phyloP scores from a whole-genome alignment of 225 moss, liverwort and hornwort species.

The Climacium dendroides region DNA sequence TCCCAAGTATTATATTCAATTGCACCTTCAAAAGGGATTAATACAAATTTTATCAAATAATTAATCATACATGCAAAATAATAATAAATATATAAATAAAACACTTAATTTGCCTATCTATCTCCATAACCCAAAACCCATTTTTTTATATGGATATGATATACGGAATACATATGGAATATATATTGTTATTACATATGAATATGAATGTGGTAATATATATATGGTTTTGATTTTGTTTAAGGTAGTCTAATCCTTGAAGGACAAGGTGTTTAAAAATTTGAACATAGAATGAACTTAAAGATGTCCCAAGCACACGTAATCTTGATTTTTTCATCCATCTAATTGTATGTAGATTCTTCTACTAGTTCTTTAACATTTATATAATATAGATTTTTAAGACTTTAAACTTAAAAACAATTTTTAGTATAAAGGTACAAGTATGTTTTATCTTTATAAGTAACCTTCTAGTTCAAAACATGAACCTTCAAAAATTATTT shows the following conservation, averaged over 20 bases:
- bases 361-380: background rate
- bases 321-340: background rate
- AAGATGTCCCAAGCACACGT: background rate
- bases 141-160: too few relatives aligned
- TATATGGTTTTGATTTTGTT: too few relatives aligned
- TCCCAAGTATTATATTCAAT: too few relatives aligned
- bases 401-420: background rate
- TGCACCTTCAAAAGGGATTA: too few relatives aligned
- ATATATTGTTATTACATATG: too few relatives aligned
- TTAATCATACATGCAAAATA: rapidly evolving
- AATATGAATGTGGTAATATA: too few relatives aligned
- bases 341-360: background rate
- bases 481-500: background rate
- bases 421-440: background rate
- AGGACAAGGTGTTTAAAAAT: background rate
- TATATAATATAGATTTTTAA: background rate
- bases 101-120: too few relatives aligned
- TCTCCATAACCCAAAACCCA: too few relatives aligned
- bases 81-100: too few relatives aligned
- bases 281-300: background rate
- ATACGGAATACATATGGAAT: too few relatives aligned
- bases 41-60: too few relatives aligned
- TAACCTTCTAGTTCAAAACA: background rate
- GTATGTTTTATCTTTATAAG: background rate
- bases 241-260: too few relatives aligned